A percentile compares a stretch with the other conserved stretches of the same genome.
These are phyloP conservation scores for Melastoma candidum DNA, from an alignment of 441 rosid species.

Conservation along the genomic window DNA sequence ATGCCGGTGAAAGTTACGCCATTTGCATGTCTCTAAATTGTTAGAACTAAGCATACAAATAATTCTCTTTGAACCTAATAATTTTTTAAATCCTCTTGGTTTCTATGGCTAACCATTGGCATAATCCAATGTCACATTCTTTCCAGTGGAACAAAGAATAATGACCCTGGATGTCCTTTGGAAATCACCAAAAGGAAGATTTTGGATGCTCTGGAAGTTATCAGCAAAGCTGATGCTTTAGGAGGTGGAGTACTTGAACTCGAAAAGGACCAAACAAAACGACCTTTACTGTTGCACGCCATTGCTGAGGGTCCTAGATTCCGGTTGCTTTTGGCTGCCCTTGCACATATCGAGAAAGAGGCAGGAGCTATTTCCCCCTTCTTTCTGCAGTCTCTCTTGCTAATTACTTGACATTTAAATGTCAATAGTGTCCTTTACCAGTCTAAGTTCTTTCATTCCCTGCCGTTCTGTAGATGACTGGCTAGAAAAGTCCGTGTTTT, in stretches of 20 bases:
- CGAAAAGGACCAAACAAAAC: slow-evolving; percentile 35
- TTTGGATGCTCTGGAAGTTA: slow-evolving; percentile 50
- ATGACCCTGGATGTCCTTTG: slow-evolving; percentile 41
- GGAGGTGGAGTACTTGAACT: slow-evolving; percentile 32
- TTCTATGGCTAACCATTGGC: slow-evolving; percentile 4
- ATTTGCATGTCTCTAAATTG: slow-evolving; percentile 6
- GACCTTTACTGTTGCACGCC: slow-evolving; percentile 56
- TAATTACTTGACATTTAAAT: not conserved
- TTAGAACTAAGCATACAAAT: not conserved
- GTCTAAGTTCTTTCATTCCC: slow-evolving; percentile 7
- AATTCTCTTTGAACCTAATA: slow-evolving; percentile 1
- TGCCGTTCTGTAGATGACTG: not conserved
- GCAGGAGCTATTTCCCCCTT: slow-evolving; percentile 30
- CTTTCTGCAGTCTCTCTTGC: not conserved
- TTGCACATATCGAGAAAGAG: slow-evolving; percentile 70
- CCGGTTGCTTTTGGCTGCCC: slow-evolving; percentile 65
- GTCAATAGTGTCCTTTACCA: slow-evolving; percentile 13
- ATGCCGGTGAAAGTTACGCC: slow-evolving; percentile 25
- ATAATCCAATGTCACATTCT: slow-evolving; percentile 3
- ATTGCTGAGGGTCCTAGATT: slow-evolving; percentile 60
- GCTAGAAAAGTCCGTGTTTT: slow-evolving; percentile 7
- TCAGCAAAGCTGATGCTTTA: slow-evolving; percentile 30
- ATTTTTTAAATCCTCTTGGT: slow-evolving; percentile 1
- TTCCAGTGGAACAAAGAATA: slow-evolving; percentile 32
- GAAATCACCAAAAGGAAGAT: slow-evolving; percentile 58